Percentiles rank a stretch among this genome's conserved stretches.
These are phyloP conservation scores for Halenospora varia DNA, from an alignment of 495 filamentous ascomycete genomes.

Conservation along the genomic window DNA sequence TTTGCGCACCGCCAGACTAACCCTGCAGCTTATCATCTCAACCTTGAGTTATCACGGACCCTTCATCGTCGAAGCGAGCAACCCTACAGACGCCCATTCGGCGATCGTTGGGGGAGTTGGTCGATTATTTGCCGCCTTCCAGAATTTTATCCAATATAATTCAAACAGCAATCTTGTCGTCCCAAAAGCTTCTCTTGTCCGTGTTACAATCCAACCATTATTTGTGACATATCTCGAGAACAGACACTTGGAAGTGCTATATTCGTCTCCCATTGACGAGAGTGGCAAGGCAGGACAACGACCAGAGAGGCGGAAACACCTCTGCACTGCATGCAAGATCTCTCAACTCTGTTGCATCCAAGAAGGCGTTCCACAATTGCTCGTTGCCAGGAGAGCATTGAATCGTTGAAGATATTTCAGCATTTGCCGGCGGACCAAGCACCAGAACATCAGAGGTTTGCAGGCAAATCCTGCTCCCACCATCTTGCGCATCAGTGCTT, in stretches of 20 bases:
- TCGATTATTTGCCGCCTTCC: constrained; percentile 18
- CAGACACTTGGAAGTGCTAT: neutral
- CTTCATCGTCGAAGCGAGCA: constrained; percentile 21
- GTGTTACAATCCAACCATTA: constrained; percentile 9
- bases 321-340: neutral
- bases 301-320: neutral
- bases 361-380: constrained; percentile 11
- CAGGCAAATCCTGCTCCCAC: constrained; percentile 18
- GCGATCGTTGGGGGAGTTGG: constrained; percentile 21
- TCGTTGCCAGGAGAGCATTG: constrained; percentile 8
- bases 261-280: neutral
- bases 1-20: constrained; percentile 3
- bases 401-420: constrained; percentile 1
- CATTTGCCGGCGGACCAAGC: constrained; percentile 19
- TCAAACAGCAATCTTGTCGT: constrained; percentile 17
- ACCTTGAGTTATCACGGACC: constrained; percentile 23
- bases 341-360: neutral
- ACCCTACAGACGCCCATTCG: constrained; percentile 22
- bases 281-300: neutral
- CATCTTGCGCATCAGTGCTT: constrained; percentile 9
- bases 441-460: constrained; percentile 11
- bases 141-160: constrained; percentile 22
- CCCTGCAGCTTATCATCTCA: constrained; percentile 23
- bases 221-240: constrained; percentile 3
- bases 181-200: constrained; percentile 6